A percentile compares a stretch with the other conserved stretches of the same genome.
phyloP scores from a whole-genome alignment of 1,284 basidiomycete genomes.

The Austroboletus rostrupii region DNA sequence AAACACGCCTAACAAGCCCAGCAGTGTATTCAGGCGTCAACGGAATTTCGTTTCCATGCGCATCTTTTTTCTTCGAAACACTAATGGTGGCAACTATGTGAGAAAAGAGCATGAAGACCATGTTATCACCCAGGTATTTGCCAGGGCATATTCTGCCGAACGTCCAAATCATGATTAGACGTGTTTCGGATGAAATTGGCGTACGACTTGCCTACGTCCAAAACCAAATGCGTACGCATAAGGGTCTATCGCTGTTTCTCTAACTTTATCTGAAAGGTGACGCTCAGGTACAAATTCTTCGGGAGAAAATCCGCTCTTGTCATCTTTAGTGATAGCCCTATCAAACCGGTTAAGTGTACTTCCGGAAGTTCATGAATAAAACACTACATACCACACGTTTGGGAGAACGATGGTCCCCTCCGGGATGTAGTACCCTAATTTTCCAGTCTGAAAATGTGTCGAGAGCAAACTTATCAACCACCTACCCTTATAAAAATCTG shows the following conservation, averaged over 20 bases:
- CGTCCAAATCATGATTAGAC: not conserved
- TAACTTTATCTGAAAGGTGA: conserved; percentile 5
- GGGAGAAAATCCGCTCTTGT: conserved; percentile 16
- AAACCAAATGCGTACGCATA: conserved; percentile 19
- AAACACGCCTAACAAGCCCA: conserved; percentile 17
- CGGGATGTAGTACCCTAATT: conserved; percentile 28
- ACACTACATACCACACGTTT: conserved; percentile 31
- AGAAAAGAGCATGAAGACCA: conserved; percentile 17
- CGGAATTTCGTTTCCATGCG: conserved; percentile 7
- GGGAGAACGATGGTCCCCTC: conserved; percentile 30
- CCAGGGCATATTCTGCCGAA: conserved; percentile 19
- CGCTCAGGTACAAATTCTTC: conserved; percentile 20
- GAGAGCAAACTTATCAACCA: not conserved
- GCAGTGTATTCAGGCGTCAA: conserved; percentile 4
- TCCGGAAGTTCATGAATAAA: not conserved
- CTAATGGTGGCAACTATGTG: conserved; percentile 13
- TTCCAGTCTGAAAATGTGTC: not conserved
- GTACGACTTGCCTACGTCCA: conserved; percentile 11
- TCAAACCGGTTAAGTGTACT: not conserved
- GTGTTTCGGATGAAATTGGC: not conserved
- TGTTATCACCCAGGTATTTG: conserved; percentile 17
- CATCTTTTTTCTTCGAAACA: conserved; percentile 13
- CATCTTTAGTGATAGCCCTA: conserved; percentile 20
- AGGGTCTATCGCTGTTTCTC: conserved; percentile 14
- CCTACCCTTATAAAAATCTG: conserved; percentile 12